These are phyloP conservation scores for Petasospora fabianii DNA, from an alignment of 1,139 yeast genomes.

Conservation along the genomic window DNA sequence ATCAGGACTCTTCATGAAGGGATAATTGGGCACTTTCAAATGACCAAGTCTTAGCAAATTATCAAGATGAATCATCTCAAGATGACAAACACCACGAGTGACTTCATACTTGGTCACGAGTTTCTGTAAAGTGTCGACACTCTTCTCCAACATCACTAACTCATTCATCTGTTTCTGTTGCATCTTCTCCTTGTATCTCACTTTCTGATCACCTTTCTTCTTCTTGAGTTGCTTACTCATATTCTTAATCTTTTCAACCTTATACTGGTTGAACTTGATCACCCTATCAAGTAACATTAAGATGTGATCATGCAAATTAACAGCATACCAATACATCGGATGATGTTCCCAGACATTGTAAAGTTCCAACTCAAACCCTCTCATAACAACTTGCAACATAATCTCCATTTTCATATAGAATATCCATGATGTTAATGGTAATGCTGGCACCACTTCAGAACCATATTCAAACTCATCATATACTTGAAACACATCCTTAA, in stretches of 20 bases:
- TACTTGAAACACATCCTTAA: slow-evolving; percentile 31
- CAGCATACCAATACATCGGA: slow-evolving; percentile 65
- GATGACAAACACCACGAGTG: slow-evolving; percentile 35
- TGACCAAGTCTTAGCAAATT: slow-evolving; percentile 38
- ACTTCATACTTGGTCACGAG: slow-evolving; percentile 36
- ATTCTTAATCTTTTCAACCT: slow-evolving; percentile 34
- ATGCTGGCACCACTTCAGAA: slow-evolving; percentile 30
- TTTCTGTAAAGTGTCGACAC: slow-evolving; percentile 25
- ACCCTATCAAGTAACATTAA: slow-evolving; percentile 50
- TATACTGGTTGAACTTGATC: slow-evolving; percentile 40
- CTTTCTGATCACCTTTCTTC: slow-evolving; percentile 35
- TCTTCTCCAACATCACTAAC: slow-evolving; percentile 27
- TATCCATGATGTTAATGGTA: slow-evolving; percentile 67
- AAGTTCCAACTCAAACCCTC: slow-evolving; percentile 75
- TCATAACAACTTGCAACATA: slow-evolving; percentile 69
- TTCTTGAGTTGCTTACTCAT: slow-evolving; percentile 47
- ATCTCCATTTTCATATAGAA: slow-evolving; percentile 59
- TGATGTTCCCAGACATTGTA: slow-evolving; percentile 71
- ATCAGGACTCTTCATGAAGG: slow-evolving; percentile 41
- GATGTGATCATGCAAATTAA: slow-evolving; percentile 47
- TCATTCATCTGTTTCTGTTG: slow-evolving; percentile 23
- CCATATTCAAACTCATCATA: slow-evolving; percentile 27
- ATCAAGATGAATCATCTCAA: slow-evolving; percentile 37
- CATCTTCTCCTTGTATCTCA: slow-evolving; percentile 28
- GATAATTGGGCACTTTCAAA: slow-evolving; percentile 36